Conservation (phyloP, 345 rosid genomes). For the Populus alba region DNA sequence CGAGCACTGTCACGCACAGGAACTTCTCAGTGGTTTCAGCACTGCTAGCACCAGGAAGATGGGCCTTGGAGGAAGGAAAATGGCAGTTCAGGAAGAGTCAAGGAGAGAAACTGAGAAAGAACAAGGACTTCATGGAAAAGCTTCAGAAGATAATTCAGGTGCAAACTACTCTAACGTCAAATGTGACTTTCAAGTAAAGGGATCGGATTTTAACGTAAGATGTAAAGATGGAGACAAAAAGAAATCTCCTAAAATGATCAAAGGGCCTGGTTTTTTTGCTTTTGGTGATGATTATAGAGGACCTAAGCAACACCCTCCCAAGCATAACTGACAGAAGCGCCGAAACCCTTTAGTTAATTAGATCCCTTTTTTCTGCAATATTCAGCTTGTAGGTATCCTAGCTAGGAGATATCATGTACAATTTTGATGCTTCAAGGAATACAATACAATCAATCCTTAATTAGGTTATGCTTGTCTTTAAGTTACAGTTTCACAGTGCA, state of each 20-base stretch:
- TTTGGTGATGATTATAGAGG: conserved; percentile 42
- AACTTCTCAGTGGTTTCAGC: conserved; percentile 19
- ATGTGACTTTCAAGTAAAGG: conserved; percentile 29
- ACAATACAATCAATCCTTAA: background rate
- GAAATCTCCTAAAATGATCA: conserved; percentile 10
- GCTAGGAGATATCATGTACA: background rate
- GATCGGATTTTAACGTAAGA: conserved; percentile 8
- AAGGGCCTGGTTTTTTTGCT: conserved; percentile 31
- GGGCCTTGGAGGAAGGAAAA: conserved; percentile 39
- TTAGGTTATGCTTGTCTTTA: background rate
- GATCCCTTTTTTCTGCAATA: conserved; percentile 12
- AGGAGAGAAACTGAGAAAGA: conserved; percentile 7
- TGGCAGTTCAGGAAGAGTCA: conserved; percentile 17
- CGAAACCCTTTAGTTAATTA: background rate
- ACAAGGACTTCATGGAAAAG: background rate
- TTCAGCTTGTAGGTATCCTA: background rate
- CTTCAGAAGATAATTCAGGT: conserved; percentile 42
- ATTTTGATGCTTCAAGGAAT: conserved; percentile 14
- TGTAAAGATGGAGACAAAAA: conserved; percentile 12
- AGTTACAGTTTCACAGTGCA: background rate
- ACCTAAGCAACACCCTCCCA: conserved; percentile 43
- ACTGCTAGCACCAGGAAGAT: conserved; percentile 6
- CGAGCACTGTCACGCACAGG: conserved; percentile 20
- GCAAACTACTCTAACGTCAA: conserved; percentile 36
- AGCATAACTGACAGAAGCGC: conserved; percentile 34